Base-by-base conservation (phyloP, 139 green algal genomes). In the Tetradesmus lagerheimii region DNA sequence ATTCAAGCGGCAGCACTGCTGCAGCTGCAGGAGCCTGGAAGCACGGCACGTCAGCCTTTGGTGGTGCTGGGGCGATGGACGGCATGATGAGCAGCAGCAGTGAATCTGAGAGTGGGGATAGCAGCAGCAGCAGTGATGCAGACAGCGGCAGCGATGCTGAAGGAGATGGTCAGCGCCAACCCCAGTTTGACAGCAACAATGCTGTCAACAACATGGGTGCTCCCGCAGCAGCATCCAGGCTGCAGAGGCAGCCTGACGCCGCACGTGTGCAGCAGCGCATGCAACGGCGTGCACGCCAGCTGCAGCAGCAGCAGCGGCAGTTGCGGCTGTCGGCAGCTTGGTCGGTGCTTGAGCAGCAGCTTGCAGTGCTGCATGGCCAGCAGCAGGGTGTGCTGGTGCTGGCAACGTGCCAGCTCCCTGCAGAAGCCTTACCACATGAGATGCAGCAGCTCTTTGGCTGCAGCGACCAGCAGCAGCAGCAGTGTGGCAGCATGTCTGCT, bases 31-130 rank as follows among this genome's bases (percentile, higher is more conserved):
- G 37, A 37, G 47, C 80, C 80, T 37, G 80, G n/a, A 43, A 43
- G 25, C 15, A 31, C 50, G 38, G 47, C 80, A 75, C 5, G 12
- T 38, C 67, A 25, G 12, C 79, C 9, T 84, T 84, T 84, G 41
- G 79, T 27, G 45, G 47, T 14, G n/a, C n/a, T 45, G 45, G 80
- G 5, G 80, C 80, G 0, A 86, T 86, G 80, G 29, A 74, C 34
- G 80, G 80, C 23, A 53, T 41, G 27, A 74, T 86, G 45, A 87
- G 82, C 82, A 87, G 82, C 82, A 87, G 57, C 57, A 53, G 82
- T 37, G 41, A 35, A 9, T 77, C 50, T n/a, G 57, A 71, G 5
- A 8, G 23, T 71, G 29, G 47, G 23, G 31, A 34, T 76, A n/a
- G n/a, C 78, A 37, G 76, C 8, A 15, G 35, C n/a, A 75, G 53